phyloP scores from a whole-genome alignment of 2,329 filamentous ascomycete genomes.

The Aspergillus neotritici region DNA sequence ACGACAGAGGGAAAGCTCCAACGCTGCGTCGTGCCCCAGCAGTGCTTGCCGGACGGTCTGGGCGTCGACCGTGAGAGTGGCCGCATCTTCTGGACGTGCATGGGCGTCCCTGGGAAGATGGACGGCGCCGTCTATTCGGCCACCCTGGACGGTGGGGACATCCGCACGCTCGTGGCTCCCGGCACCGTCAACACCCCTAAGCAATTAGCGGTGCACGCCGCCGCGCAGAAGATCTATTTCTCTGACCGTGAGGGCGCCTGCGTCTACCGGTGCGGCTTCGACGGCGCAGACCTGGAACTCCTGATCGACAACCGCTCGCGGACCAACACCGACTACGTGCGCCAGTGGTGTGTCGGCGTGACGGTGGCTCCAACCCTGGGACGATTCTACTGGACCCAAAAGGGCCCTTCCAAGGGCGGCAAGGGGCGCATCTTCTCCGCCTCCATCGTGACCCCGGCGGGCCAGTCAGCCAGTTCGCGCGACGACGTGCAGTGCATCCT shows the following conservation, averaged over 20 bases:
- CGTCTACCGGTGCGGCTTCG: conserved; percentile 32
- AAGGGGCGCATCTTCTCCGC: conserved; percentile 52
- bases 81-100: conserved; percentile 48
- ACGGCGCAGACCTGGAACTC: conserved; percentile 31
- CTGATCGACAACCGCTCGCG: conserved; percentile 30
- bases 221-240: conserved; percentile 33
- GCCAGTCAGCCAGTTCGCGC: conserved; percentile 29
- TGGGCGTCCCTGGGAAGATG: conserved; percentile 39
- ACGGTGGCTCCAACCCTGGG: conserved; percentile 40
- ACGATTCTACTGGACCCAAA: conserved; percentile 57
- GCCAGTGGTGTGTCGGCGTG: conserved; percentile 54
- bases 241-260: conserved; percentile 41
- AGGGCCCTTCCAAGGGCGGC: conserved; percentile 49
- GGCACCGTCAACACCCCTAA: conserved; percentile 49
- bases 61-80: conserved; percentile 28
- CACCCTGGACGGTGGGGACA: conserved; percentile 47
- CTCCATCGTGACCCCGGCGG: conserved; percentile 36
- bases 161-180: conserved; percentile 38
- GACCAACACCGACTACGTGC: conserved; percentile 31
- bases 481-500: conserved; percentile 43
- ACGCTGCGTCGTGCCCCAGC: conserved; percentile 9
- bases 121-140: conserved; percentile 44
- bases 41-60: conserved; percentile 43
- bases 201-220: conserved; percentile 30
- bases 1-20: conserved; percentile 15